Conservation (phyloP, 768 basidiomycete genomes). For the Rhizopogon vesiculosus region DNA sequence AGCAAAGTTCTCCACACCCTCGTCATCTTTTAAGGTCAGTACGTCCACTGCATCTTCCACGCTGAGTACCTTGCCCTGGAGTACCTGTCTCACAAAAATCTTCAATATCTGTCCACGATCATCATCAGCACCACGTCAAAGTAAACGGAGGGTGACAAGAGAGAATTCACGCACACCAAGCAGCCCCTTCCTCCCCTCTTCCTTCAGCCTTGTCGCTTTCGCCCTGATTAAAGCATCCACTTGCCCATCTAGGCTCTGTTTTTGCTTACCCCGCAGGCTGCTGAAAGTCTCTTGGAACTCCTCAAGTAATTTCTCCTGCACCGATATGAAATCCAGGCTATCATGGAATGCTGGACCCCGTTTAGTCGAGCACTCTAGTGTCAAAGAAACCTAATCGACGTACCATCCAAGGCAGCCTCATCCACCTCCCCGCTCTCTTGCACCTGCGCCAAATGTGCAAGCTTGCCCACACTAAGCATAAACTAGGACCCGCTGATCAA, state of each 20-base stretch:
- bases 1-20: conserved; percentile 57
- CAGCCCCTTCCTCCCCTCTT: conserved; percentile 47
- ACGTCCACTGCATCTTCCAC: conserved; percentile 82
- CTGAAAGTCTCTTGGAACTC: conserved; percentile 52
- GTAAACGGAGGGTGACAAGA: neutral
- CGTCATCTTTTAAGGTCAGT: conserved; percentile 81
- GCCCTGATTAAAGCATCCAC: conserved; percentile 55
- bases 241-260: conserved; percentile 62
- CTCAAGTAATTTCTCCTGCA: conserved; percentile 66
- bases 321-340: conserved; percentile 79
- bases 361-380: conserved; percentile 3
- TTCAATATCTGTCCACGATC: conserved; percentile 55
- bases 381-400: conserved; percentile 5
- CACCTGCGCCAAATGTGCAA: conserved; percentile 66
- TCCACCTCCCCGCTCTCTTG: conserved; percentile 43
- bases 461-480: conserved; percentile 87
- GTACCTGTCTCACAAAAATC: conserved; percentile 56
- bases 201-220: conserved; percentile 41
- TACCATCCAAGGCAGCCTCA: conserved; percentile 54
- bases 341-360: conserved; percentile 69
- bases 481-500: conserved; percentile 44
- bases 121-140: neutral
- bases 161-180: conserved; percentile 22
- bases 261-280: conserved; percentile 47
- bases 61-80: conserved; percentile 71